phyloP scores from a whole-genome alignment of 768 basidiomycete species.

The Strobilomyces dryophilus region DNA sequence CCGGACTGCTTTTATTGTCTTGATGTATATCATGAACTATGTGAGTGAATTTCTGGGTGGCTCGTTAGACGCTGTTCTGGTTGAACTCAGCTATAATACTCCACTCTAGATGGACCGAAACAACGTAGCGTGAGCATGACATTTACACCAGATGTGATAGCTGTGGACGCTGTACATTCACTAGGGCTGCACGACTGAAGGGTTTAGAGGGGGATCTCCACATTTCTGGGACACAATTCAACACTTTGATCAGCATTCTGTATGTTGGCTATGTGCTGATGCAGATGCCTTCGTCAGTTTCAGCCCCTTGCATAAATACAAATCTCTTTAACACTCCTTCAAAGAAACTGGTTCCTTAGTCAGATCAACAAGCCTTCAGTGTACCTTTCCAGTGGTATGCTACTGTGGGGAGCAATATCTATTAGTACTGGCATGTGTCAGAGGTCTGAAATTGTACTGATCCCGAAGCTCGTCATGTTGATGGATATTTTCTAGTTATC shows the following conservation, averaged over 20 bases:
- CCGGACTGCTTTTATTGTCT: slow-evolving; percentile 40
- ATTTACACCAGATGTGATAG: not conserved
- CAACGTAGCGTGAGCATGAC: slow-evolving; percentile 49
- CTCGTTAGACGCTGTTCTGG: not conserved
- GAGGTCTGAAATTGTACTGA: not conserved
- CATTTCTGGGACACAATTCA: slow-evolving; percentile 57
- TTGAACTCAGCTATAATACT: not conserved
- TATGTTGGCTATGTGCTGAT: slow-evolving; percentile 70
- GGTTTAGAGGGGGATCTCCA: slow-evolving; percentile 66
- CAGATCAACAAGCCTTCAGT: slow-evolving; percentile 61
- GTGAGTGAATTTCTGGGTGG: slow-evolving; percentile 26
- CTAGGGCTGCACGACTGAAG: slow-evolving; percentile 63
- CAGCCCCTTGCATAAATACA: not conserved
- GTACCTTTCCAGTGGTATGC: slow-evolving; percentile 50
- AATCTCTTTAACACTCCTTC: not conserved
- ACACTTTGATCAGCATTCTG: slow-evolving; percentile 61
- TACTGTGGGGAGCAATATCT: not conserved
- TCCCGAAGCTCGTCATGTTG: not conserved
- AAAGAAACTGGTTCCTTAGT: slow-evolving; percentile 65
- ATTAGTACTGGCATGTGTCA: not conserved
- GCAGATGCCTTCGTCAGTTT: slow-evolving; percentile 66
- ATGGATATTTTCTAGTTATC: not conserved
- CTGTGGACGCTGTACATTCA: not conserved
- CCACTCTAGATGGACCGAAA: slow-evolving; percentile 58
- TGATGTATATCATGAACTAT: slow-evolving; percentile 47